Base-by-base conservation (phyloP, 495 filamentous ascomycete species). In the Rhizodiscina lignyota region DNA sequence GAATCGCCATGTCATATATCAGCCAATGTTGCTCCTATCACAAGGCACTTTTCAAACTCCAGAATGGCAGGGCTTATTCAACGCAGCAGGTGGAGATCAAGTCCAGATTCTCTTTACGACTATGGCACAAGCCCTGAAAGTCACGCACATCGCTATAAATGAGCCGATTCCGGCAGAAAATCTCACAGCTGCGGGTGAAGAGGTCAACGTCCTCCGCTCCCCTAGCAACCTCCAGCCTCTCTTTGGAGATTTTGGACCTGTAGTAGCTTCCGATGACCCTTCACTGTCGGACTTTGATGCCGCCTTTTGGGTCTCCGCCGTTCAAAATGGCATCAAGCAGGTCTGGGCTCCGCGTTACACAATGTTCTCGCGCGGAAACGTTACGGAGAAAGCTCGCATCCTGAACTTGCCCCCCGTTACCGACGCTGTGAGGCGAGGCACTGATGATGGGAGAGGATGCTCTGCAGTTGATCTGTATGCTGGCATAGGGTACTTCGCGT, bases 401-500 rank as follows among this genome's bases (percentile, higher is more conserved):
- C 53, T 87, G 18, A 38, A 30, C 0, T 66, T 76, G n/a, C 55
- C 63, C 17, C 40, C 46, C 10, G 36, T 51, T 10, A 46, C 48
- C 5, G 2, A 5, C 1, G 18, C 52, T 40, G 5, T 48, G 59
- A 4, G 38, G 41, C 2, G 53, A 36, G 4, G 51, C 35, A 6
- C 8, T 10, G 10, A 6, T 32, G 10, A 6, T 11, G 30, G 30
- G 17, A 11, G 10, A 6, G 30, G 10, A 50, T 55, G 55, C 13
- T 63, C 60, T 34, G 82, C 79, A 0, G 71, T 89, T 0, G 86
- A 94, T 52, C 56, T 94, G 44, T 94, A 86, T 61, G 80, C 80
- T 2, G 86, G 86, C 0, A 91, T 94, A 40, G 86, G 86, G 1
- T 94, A 94, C 52, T 94, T 94, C 53, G 68, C 77, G 12, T 87